Evolutionary conservation across 345 rosid genomes (phyloP), one percentile per base, ranked within the genome.

Genomic region (Murraya paniculata): DNA sequence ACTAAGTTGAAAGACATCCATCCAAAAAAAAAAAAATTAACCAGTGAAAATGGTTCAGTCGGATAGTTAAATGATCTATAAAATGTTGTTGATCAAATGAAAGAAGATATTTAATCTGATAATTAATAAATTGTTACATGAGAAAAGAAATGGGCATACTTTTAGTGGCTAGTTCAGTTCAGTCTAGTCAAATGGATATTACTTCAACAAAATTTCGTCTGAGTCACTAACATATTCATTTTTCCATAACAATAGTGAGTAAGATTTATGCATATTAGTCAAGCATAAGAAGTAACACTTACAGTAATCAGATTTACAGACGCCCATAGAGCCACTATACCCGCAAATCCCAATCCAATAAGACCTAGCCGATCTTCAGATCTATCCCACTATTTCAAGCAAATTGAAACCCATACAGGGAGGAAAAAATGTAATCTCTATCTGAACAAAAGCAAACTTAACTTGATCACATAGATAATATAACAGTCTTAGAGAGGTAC

Each of bases 311-410:
- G 84, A 68, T 88, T 93, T 2, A 82, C n/a, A 41, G 99, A 90
- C 22, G 96, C 87, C 98, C 99, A 95, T 10, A 93, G 16, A 62
- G 87, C 91, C 30, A 84, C 94, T 67, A 92, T 68, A 5, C 85
- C 91, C 30, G 97, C 90, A 84, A 95, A 93, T 9, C 97, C 89
- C 80, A 95, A 85, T 68, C 99, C 98, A 36, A 89, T 71, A 58
- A 95, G 81, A 73, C 87, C 97, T 71, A 91, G 24, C 58, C 96
- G 86, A 78, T 93, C 99, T 91, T 95, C 98, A 71, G 98, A 72
- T 1, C 82, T 85, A 72, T 86, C 88, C 97, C 98, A 94, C 98
- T 92, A 88, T 77, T 78, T 36, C 71, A 64, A 11, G 74, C 18
- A 64, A 77, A 69, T 50, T 36, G 62, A 78, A 71, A 18, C 35